Evolutionary conservation across 768 basidiomycete species (phyloP), one percentile per base, ranked within the genome.

Genomic region (Phylloporus sp.): DNA sequence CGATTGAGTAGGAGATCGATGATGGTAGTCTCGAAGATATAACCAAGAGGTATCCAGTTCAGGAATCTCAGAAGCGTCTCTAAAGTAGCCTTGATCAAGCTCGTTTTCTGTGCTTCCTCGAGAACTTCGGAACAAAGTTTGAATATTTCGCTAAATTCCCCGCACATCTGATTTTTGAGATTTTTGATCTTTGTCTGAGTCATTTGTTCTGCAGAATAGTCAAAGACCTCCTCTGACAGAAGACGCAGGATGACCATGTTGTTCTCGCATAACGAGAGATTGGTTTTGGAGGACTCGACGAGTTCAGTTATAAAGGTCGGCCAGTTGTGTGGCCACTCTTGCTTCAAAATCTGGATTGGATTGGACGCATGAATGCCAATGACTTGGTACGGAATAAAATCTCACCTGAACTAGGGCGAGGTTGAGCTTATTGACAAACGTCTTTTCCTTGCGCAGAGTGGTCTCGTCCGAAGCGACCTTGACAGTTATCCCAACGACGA

Each of bases 251-350:
- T 98, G 70, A 93, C 82, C 97, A 99, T 99, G 75, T 99, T 99
- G 80, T 99, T 99, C 75, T 99, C 97, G 79, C 97, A 98, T 27
- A 98, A 81, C 2, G 91, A 86, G 35, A 97, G 82, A 67, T 94
- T 97, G 38, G 91, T 92, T 71, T 95, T 95, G 39, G 95, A 98
- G 8, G 95, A 97, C 60, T 94, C 88, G 53, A 98, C 94, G 41
- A 98, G 89, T 70, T 98, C 95, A 11, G 90, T 85, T 62, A 97
- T 97, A 76, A 97, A 98, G 20, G 81, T 90, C 28, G 95, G 95
- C 97, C 97, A 99, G 64, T 97, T 94, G 68, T 97, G 91, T 23
- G 95, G 95, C 97, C 97, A 99, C 69, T 97, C 97, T 76, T 98
- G 97, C 73, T 98, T 99, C 58, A 99, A 76, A 54, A 99, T 97